Evolutionary conservation across 1,139 yeast species (phyloP).

Genomic region (Yamadazyma friedrichii): DNA sequence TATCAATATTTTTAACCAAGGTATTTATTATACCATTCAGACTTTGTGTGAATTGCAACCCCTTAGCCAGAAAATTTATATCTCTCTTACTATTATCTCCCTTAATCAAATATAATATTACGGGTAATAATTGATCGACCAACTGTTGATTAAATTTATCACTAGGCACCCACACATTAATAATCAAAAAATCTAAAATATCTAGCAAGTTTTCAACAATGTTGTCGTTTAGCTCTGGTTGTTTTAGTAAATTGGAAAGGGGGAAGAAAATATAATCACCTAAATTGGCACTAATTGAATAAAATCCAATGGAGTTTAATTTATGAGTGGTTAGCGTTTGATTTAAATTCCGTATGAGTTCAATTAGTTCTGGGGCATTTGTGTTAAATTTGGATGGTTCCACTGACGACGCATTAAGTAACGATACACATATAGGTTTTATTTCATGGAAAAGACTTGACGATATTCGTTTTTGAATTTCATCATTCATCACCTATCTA

Average conservation of each 20-base stretch:
- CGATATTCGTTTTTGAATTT: conserved; percentile 19
- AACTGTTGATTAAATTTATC: conserved; percentile 19
- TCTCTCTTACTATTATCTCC: conserved; percentile 9
- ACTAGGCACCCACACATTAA: conserved; percentile 32
- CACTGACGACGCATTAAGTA: conserved; percentile 4
- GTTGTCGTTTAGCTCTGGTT: conserved; percentile 21
- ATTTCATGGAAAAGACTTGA: conserved; percentile 28
- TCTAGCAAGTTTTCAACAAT: conserved; percentile 24
- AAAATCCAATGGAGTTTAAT: conserved; percentile 15
- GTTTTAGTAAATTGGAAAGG: conserved; percentile 32
- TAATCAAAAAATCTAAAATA: conserved; percentile 29
- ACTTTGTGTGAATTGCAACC: conserved; percentile 16
- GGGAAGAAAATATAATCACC: conserved; percentile 48
- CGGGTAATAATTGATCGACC: conserved; percentile 37
- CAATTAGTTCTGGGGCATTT: conserved; percentile 14
- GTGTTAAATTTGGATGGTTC: conserved; percentile 16
- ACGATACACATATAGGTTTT: conserved; percentile 35
- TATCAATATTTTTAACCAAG: conserved; percentile 2
- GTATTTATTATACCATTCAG: conserved; percentile 4
- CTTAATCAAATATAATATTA: conserved; percentile 26
- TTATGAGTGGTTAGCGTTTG: conserved; percentile 17
- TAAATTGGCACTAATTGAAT: conserved; percentile 27
- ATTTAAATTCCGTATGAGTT: conserved; percentile 13
- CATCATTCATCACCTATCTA: not conserved
- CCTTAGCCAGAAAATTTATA: conserved; percentile 8